A percentile compares a stretch with the other conserved stretches of the same genome.
Conservation (phyloP, 108 stramenopile genomes). For the Cyclotella atomus region DNA sequence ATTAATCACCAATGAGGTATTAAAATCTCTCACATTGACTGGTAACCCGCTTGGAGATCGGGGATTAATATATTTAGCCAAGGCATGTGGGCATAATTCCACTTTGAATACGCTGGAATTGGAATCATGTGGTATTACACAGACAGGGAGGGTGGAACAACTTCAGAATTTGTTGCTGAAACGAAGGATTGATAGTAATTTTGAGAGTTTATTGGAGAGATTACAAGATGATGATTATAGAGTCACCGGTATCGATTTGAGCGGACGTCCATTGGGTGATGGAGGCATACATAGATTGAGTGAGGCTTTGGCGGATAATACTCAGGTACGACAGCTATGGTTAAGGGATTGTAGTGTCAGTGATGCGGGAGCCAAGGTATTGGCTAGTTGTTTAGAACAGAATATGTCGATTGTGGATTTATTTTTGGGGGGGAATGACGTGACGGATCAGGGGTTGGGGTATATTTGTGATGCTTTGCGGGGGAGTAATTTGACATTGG, state of each 20-base stretch:
- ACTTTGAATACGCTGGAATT: constrained; percentile 25
- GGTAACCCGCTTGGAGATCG: constrained; percentile 27
- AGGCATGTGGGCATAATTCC: constrained; percentile 29
- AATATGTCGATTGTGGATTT: constrained; percentile 53
- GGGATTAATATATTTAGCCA: constrained; percentile 24
- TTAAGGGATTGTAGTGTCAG: constrained; percentile 26
- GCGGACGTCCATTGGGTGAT: constrained; percentile 33
- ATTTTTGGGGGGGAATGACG: constrained; percentile 35
- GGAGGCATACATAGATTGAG: constrained; percentile 15
- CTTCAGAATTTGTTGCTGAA: constrained; percentile 25
- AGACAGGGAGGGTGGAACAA: constrained; percentile 6
- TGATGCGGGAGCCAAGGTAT: constrained; percentile 30
- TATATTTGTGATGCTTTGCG: constrained; percentile 37
- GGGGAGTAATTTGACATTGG: constrained; percentile 40
- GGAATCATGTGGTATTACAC: constrained; percentile 4
- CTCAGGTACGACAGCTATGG: constrained; percentile 46
- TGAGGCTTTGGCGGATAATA: constrained; percentile 41
- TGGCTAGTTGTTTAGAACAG: constrained; percentile 49
- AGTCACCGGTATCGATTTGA: constrained; percentile 38
- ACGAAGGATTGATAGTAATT: constrained; percentile 35
- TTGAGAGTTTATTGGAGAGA: constrained; percentile 37
- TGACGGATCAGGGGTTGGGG: constrained; percentile 33
- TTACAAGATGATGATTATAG: constrained; percentile 42
- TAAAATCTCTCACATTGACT: constrained; percentile 17
- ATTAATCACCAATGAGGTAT: constrained; percentile 34